phyloP scores from a whole-genome alignment of 1,284 basidiomycete genomes.

The Apiotrichum veenhuisii region DNA sequence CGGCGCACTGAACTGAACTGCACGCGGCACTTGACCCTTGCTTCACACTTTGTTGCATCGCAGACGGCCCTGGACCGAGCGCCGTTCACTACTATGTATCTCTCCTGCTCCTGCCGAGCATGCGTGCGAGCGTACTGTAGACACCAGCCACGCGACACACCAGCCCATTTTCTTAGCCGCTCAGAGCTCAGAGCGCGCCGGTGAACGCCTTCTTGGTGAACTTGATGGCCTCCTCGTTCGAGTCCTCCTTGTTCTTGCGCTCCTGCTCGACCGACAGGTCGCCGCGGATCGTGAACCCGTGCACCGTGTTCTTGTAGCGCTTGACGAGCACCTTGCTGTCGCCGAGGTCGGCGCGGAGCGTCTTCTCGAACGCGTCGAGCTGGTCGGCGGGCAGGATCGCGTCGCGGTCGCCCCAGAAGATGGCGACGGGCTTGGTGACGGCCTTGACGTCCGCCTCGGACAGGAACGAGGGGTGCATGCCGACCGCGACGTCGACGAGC shows the following conservation, averaged over 20 bases:
- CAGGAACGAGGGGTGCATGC: slow-evolving; percentile 55
- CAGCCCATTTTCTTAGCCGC: too few relatives aligned
- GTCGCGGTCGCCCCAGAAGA: slow-evolving; percentile 44
- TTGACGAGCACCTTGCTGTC: slow-evolving; percentile 57
- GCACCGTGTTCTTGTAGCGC: slow-evolving; percentile 57
- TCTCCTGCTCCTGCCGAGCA: too few relatives aligned
- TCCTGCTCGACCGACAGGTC: slow-evolving; percentile 44
- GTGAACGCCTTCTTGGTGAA: slow-evolving; percentile 47
- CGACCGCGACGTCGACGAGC: slow-evolving; percentile 61
- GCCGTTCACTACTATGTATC: too few relatives aligned
- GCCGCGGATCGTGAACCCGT: slow-evolving; percentile 59
- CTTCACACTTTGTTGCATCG: too few relatives aligned
- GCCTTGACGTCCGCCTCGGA: slow-evolving; percentile 58
- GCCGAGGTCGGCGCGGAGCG: slow-evolving; percentile 58
- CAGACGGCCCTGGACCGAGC: too few relatives aligned
- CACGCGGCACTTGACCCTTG: too few relatives aligned
- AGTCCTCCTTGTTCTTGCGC: slow-evolving; percentile 58
- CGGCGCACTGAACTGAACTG: too few relatives aligned
- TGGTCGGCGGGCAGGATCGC: slow-evolving; percentile 28
- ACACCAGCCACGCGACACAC: too few relatives aligned
- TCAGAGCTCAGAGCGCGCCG: too few relatives aligned
- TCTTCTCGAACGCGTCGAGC: slow-evolving; percentile 42
- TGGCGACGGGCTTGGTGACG: slow-evolving; percentile 38
- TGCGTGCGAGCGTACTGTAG: too few relatives aligned
- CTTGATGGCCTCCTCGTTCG: slow-evolving; percentile 55